Conservation (phyloP, 805 yeast species). For the Yarrowia divulgata region DNA sequence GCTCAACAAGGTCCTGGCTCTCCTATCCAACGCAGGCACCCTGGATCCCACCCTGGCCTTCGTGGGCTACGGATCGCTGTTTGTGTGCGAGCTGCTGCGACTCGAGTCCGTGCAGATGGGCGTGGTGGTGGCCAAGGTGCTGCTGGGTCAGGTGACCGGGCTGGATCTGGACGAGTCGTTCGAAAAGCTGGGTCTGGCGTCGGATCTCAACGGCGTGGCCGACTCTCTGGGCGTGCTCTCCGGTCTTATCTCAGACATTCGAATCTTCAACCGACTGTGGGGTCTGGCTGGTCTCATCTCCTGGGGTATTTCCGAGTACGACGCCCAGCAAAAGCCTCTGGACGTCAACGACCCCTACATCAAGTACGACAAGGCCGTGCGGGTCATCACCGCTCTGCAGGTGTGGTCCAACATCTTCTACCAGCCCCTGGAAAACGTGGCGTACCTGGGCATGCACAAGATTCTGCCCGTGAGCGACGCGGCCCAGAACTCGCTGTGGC, state of each 20-base stretch:
- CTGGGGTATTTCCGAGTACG: conserved; percentile 51
- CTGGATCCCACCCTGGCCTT: conserved; percentile 46
- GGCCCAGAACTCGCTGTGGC: conserved; percentile 49
- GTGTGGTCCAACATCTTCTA: conserved; percentile 51
- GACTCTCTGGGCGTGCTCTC: conserved; percentile 43
- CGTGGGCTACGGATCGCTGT: conserved; percentile 47
- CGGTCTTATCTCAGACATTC: conserved; percentile 48
- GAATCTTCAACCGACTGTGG: conserved; percentile 53
- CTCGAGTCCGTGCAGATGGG: conserved; percentile 15
- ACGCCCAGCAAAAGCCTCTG: conserved; percentile 45
- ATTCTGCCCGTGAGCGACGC: conserved; percentile 46
- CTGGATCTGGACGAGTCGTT: conserved; percentile 19
- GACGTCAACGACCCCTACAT: conserved; percentile 21
- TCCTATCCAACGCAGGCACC: conserved; percentile 20
- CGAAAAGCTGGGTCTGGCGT: conserved; percentile 22
- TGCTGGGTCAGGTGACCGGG: conserved; percentile 27
- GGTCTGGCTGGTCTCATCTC: conserved; percentile 50
- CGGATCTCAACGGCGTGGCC: conserved; percentile 26
- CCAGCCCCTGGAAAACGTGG: conserved; percentile 54
- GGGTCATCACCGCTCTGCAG: conserved; percentile 50
- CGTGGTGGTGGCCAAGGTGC: conserved; percentile 17
- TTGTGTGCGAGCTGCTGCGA: conserved; percentile 42
- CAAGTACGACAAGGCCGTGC: conserved; percentile 46
- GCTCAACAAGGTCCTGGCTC: conserved; percentile 34
- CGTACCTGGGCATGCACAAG: conserved; percentile 52